These are phyloP conservation scores for Colletotrichum tabaci DNA, from an alignment of 2,329 filamentous ascomycete species.

Conservation along the genomic window DNA sequence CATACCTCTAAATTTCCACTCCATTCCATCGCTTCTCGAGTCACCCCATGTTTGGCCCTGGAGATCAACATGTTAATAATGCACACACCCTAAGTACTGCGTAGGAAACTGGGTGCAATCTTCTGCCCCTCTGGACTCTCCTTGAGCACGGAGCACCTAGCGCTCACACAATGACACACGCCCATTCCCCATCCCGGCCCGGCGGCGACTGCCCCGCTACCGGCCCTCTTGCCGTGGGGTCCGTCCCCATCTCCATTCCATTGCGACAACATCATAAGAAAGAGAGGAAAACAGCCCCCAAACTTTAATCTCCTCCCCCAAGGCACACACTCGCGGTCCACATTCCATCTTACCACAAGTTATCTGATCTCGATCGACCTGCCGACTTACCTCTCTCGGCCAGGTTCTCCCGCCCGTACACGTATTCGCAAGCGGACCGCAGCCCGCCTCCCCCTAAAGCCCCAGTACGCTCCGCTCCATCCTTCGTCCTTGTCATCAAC, in stretches of 20 bases:
- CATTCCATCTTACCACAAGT: neutral
- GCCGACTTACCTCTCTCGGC: neutral
- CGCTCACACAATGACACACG: neutral
- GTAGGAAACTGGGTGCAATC: neutral
- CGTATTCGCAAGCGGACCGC: slow-evolving; percentile 36
- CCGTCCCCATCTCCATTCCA: neutral
- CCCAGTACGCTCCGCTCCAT: neutral
- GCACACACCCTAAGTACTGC: neutral
- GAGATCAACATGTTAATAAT: neutral
- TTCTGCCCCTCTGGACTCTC: neutral
- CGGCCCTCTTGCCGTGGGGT: neutral
- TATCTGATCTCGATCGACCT: slow-evolving; percentile 28
- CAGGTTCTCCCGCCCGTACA: neutral
- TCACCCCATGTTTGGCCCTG: neutral
- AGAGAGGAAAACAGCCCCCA: neutral
- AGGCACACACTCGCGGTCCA: neutral
- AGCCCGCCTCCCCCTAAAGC: neutral
- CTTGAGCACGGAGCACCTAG: slow-evolving; percentile 10
- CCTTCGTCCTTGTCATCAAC: neutral
- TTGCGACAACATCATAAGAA: neutral
- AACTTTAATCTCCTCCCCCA: slow-evolving; percentile 3
- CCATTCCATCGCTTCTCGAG: neutral
- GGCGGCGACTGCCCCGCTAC: neutral
- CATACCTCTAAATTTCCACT: slow-evolving; percentile 6
- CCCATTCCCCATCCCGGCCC: neutral